These are phyloP conservation scores for Lojkania enalia DNA, from an alignment of 2,329 filamentous ascomycete species.

Conservation along the genomic window DNA sequence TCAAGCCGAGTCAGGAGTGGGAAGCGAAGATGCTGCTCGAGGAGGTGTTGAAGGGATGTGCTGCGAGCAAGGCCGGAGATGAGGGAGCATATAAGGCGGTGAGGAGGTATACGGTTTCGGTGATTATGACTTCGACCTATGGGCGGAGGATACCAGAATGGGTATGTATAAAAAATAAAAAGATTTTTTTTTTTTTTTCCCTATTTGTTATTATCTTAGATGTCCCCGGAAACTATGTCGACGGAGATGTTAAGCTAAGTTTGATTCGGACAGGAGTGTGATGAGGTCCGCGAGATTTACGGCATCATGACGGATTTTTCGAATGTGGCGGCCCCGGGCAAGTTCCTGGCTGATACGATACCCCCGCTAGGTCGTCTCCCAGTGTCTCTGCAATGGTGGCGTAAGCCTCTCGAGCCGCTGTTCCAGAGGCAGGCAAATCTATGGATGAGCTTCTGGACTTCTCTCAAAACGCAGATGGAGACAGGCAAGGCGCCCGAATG, in stretches of 20 bases:
- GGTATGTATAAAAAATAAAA: constrained; percentile 28
- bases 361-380: constrained; percentile 35
- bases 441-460: constrained; percentile 38
- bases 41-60: constrained; percentile 44
- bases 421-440: constrained; percentile 39
- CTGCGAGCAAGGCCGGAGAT: constrained; percentile 18
- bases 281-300: constrained; percentile 38
- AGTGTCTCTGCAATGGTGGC: constrained; percentile 35
- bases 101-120: constrained; percentile 36
- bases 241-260: too few species aligned
- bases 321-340: constrained; percentile 30
- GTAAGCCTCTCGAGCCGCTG: constrained; percentile 28
- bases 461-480: constrained; percentile 36
- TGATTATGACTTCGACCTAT: constrained; percentile 45
- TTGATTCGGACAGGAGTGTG: constrained; percentile 36
- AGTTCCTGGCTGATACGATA: constrained; percentile 37
- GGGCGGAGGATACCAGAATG: constrained; percentile 37
- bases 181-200: too few species aligned
- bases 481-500: constrained; percentile 39
- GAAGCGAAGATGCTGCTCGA: constrained; percentile 51
- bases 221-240: too few species aligned
- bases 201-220: too few species aligned
- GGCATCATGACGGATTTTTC: constrained; percentile 42
- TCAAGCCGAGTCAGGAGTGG: constrained; percentile 51
- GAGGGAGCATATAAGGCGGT: constrained; percentile 33